Percentiles rank a stretch among this genome's conserved stretches.
phyloP scores from a whole-genome alignment of 345 rosid genomes.

The Salix viminalis region DNA sequence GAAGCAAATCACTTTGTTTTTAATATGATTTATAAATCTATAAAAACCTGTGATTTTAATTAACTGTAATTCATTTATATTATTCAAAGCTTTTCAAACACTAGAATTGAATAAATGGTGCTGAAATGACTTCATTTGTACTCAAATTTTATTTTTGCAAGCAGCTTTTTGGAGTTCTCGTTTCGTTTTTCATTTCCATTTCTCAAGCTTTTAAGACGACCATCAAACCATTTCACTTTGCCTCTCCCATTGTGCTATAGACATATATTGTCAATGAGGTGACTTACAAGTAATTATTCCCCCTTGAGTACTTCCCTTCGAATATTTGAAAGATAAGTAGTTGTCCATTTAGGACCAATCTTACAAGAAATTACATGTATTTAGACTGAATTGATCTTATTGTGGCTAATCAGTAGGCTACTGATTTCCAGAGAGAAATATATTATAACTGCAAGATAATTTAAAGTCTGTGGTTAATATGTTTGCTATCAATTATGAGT shows the following conservation, averaged over 20 bases:
- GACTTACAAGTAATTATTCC: too few species aligned
- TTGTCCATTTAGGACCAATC: not conserved
- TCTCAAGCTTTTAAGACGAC: not conserved
- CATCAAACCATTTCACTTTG: not conserved
- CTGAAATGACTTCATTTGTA: too few species aligned
- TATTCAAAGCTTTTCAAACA: too few species aligned
- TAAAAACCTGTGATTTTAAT: too few species aligned
- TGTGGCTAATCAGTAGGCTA: not conserved
- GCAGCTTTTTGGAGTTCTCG: not conserved
- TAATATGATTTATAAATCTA: too few species aligned
- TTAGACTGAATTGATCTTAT: not conserved
- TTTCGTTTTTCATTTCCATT: not conserved
- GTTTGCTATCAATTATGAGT: not conserved
- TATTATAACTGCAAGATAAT: not conserved
- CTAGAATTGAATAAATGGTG: too few species aligned
- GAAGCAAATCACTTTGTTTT: too few species aligned
- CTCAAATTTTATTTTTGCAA: too few species aligned
- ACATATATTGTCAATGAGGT: not conserved
- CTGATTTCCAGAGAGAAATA: not conserved
- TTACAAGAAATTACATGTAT: not conserved
- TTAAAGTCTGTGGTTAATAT: not conserved
- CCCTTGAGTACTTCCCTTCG: not conserved
- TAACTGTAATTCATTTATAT: too few species aligned
- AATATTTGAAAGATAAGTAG: not conserved
- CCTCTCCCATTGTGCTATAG: not conserved